phyloP scores from a whole-genome alignment of 1,284 basidiomycete genomes.

The Neolentinus lepideus region DNA sequence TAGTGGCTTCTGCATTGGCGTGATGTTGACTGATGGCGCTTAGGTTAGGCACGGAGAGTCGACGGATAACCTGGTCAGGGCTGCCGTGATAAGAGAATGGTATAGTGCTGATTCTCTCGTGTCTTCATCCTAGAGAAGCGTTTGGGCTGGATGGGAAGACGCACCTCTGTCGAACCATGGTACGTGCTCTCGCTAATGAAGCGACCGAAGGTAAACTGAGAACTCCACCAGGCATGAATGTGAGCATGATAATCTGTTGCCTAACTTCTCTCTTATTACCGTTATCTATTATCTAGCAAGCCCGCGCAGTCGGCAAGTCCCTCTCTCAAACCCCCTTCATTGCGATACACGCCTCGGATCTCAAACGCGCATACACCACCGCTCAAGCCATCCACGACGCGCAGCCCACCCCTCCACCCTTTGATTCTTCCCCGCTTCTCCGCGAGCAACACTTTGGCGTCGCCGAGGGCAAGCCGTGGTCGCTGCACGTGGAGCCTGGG shows the following conservation, averaged over 20 bases:
- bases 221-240: constrained; percentile 54
- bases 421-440: constrained; percentile 44
- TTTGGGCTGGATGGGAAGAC: constrained; percentile 86
- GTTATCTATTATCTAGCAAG: constrained; percentile 54
- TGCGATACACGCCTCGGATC: constrained; percentile 73
- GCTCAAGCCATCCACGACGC: constrained; percentile 54
- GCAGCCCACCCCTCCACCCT: constrained; percentile 42
- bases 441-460: constrained; percentile 69
- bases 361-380: constrained; percentile 72
- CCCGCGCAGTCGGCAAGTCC: constrained; percentile 64
- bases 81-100: not conserved
- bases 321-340: constrained; percentile 53
- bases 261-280: not conserved
- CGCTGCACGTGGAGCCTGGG: constrained; percentile 20
- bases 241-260: constrained; percentile 22
- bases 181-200: constrained; percentile 25
- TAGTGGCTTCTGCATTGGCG: not conserved
- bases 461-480: constrained; percentile 63
- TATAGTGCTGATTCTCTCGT: constrained; percentile 3
- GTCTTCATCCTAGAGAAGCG: constrained; percentile 27
- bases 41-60: constrained; percentile 80
- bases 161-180: constrained; percentile 81
- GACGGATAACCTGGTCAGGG: constrained; percentile 53
- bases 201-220: not conserved
- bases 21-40: not conserved